These are phyloP conservation scores for Aspergillus egyptiacus DNA, from an alignment of 495 filamentous ascomycete species.

Conservation along the genomic window DNA sequence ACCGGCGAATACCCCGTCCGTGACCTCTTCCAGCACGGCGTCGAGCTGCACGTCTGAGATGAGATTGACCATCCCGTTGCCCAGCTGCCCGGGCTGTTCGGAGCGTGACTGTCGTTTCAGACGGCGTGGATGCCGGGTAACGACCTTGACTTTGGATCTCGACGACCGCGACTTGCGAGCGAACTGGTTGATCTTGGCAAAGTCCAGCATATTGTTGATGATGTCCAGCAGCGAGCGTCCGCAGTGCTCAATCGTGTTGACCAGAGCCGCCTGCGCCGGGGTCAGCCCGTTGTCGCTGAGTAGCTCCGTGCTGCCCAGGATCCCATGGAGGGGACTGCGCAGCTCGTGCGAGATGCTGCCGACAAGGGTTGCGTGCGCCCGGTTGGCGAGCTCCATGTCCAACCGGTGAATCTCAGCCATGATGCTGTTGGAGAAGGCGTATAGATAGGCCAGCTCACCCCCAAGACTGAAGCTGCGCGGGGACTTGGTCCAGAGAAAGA, in stretches of 20 bases:
- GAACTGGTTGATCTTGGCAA: slow-evolving; percentile 11
- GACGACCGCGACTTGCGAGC: background rate
- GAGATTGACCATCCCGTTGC: slow-evolving; percentile 1
- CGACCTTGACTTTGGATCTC: background rate
- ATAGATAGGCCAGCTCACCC: slow-evolving; percentile 40
- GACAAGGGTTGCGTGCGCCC: slow-evolving; percentile 55
- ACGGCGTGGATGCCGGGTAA: background rate
- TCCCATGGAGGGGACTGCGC: slow-evolving; percentile 12
- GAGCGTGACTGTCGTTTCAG: background rate
- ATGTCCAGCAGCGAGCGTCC: slow-evolving; percentile 3
- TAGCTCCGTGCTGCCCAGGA: slow-evolving; percentile 11
- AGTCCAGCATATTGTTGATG: slow-evolving; percentile 14
- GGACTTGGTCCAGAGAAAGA: slow-evolving; percentile 45
- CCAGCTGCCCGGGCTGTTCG: background rate
- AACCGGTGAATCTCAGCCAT: slow-evolving; percentile 54
- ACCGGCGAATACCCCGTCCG: slow-evolving; percentile 54
- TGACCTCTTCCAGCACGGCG: slow-evolving; percentile 51
- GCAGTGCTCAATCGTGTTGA: slow-evolving; percentile 10
- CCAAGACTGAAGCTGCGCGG: slow-evolving; percentile 27
- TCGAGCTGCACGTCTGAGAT: slow-evolving; percentile 34
- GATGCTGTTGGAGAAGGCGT: slow-evolving; percentile 50
- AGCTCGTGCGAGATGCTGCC: slow-evolving; percentile 36
- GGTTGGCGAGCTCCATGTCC: slow-evolving; percentile 32
- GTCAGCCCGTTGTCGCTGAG: slow-evolving; percentile 9
- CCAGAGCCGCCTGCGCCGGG: background rate